Evolutionary conservation across 768 basidiomycete species (phyloP).

Genomic region (Macrolepiota fuliginosa): DNA sequence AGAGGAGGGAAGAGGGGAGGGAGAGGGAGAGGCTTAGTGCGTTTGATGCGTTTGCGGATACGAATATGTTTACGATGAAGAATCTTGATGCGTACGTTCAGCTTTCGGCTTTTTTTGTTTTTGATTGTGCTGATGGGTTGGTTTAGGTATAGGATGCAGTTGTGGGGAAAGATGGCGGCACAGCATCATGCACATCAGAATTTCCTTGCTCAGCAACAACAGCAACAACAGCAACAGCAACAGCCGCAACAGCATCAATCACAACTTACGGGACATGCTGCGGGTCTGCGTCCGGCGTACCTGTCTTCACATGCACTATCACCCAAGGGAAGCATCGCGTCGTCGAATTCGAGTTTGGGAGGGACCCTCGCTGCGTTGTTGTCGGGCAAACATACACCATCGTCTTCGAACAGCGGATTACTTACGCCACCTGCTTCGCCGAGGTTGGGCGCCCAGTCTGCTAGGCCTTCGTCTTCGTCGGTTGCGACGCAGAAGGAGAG

Average conservation of each 20-base stretch:
- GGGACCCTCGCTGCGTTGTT: slow-evolving; percentile 8
- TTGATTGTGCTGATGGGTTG: slow-evolving; percentile 10
- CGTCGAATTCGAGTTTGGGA: neutral
- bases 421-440: slow-evolving; percentile 7
- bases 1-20: slow-evolving; percentile 4
- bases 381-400: slow-evolving; percentile 2
- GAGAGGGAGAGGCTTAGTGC: slow-evolving; percentile 28
- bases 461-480: neutral
- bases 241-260: slow-evolving; percentile 31
- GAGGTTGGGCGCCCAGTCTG: neutral
- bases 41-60: slow-evolving; percentile 78
- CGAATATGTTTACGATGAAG: slow-evolving; percentile 86
- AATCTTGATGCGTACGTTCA: slow-evolving; percentile 70
- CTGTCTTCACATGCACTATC: slow-evolving; percentile 8
- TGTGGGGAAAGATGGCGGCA: slow-evolving; percentile 88
- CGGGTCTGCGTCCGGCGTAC: slow-evolving; percentile 12
- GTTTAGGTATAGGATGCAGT: slow-evolving; percentile 76
- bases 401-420: neutral
- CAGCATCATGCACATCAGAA: slow-evolving; percentile 50
- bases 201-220: slow-evolving; percentile 28
- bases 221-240: slow-evolving; percentile 27
- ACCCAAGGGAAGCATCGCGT: neutral
- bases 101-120: slow-evolving; percentile 8
- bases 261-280: slow-evolving; percentile 14
- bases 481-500: slow-evolving; percentile 27